These are phyloP conservation scores for Silene conica DNA, from an alignment of 148 eudicot genomes.

Conservation along the genomic window DNA sequence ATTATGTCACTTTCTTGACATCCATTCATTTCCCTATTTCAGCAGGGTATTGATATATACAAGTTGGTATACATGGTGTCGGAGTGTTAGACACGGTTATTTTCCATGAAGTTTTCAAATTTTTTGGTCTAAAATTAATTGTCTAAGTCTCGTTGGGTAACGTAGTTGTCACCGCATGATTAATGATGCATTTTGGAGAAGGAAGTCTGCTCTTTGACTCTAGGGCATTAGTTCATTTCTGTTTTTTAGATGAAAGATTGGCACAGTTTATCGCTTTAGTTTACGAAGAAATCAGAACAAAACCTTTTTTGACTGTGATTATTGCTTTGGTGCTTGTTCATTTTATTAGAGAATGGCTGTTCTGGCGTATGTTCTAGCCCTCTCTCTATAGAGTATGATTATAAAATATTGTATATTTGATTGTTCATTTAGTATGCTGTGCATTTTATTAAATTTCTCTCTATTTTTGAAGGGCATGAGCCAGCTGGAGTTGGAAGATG, in stretches of 20 bases:
- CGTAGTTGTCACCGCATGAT: not conserved
- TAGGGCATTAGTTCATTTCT: not conserved
- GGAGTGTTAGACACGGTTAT: too few relatives aligned
- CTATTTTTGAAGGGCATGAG: constrained; percentile 72
- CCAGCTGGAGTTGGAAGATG: constrained; percentile 95
- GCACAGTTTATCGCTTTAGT: not conserved
- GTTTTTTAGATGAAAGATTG: not conserved
- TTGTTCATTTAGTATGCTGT: not conserved
- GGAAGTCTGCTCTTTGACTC: not conserved
- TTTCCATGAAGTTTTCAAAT: too few relatives aligned
- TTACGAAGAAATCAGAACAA: not conserved
- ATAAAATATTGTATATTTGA: not conserved
- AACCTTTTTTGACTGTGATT: not conserved
- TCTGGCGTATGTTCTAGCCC: not conserved
- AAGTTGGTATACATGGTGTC: not conserved
- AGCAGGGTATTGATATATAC: not conserved
- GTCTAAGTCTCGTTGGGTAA: too few relatives aligned
- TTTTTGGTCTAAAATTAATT: too few relatives aligned
- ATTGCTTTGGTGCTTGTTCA: not conserved
- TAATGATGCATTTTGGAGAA: constrained; percentile 1
- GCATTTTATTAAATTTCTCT: constrained; percentile 5
- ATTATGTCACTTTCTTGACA: not conserved
- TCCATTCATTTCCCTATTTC: not conserved
- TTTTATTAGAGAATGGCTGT: not conserved
- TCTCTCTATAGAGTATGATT: not conserved